A percentile compares a stretch with the other conserved stretches of the same genome.
These are phyloP conservation scores for Microthyrium microscopicum DNA, from an alignment of 2,329 filamentous ascomycete species.

Conservation along the genomic window DNA sequence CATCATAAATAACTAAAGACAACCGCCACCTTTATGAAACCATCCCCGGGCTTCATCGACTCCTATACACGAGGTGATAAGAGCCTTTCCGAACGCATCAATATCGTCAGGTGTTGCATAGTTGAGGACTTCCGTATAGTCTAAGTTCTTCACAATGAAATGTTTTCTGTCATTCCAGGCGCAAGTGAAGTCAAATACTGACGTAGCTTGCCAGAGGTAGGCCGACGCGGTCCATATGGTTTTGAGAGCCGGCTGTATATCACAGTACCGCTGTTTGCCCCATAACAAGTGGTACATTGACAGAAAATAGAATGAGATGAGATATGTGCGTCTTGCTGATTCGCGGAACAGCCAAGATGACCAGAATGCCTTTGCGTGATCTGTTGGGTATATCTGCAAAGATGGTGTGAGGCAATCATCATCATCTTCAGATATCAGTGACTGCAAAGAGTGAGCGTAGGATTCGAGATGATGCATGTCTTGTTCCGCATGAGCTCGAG, in stretches of 20 bases:
- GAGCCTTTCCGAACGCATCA: constrained; percentile 16
- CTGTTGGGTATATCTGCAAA: constrained; percentile 24
- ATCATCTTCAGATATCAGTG: constrained; percentile 9
- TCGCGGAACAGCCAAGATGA: constrained; percentile 36
- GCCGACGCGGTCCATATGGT: constrained; percentile 15
- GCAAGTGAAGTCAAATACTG: constrained; percentile 16
- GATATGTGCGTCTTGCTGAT: constrained; percentile 34
- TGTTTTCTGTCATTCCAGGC: constrained; percentile 18
- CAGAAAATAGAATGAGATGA: constrained; percentile 31
- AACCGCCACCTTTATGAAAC: constrained; percentile 14
- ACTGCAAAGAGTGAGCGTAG: constrained; percentile 7
- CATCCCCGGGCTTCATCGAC: constrained; percentile 17
- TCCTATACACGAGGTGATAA: constrained; percentile 15
- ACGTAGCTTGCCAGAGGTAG: constrained; percentile 16
- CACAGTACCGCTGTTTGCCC: constrained; percentile 11
- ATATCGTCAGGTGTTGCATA: constrained; percentile 15
- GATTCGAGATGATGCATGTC: constrained; percentile 12
- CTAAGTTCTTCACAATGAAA: constrained; percentile 15
- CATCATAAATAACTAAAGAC: too few relatives aligned
- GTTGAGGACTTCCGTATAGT: constrained; percentile 14
- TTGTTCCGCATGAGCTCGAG: constrained; percentile 11
- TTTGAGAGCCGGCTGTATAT: constrained; percentile 6
- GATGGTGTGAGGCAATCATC: constrained; percentile 10
- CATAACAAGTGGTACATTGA: constrained; percentile 13
- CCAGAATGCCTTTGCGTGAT: constrained; percentile 27